phyloP scores from a whole-genome alignment of 2,329 filamentous ascomycete genomes.

The Aspergillus glaucus region DNA sequence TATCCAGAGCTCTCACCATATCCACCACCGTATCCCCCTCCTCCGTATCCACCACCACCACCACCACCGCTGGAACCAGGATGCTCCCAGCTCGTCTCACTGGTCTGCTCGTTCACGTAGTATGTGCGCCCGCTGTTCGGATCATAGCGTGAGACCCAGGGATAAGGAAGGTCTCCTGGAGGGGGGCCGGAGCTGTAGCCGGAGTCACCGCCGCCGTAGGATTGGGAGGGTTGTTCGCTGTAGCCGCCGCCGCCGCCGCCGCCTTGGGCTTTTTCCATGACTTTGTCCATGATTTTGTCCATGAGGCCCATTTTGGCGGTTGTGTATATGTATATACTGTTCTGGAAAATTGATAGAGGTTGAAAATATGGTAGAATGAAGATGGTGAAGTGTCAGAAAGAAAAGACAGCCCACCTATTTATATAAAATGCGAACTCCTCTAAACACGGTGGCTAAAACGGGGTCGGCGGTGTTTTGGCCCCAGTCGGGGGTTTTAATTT shows the following conservation, averaged over 20 bases:
- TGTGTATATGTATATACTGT: background rate
- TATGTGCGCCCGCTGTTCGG: slow-evolving; percentile 35
- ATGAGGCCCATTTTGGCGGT: slow-evolving; percentile 20
- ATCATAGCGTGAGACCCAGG: slow-evolving; percentile 44
- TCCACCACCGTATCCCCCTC: slow-evolving; percentile 14
- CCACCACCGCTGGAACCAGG: slow-evolving; percentile 15
- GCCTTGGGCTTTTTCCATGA: slow-evolving; percentile 11
- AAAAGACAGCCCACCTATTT: background rate
- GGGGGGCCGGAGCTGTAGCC: slow-evolving; percentile 3
- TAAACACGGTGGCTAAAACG: background rate
- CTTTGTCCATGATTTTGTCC: slow-evolving; percentile 22
- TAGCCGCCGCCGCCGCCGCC: background rate
- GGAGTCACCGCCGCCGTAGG: background rate
- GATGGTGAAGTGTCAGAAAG: background rate
- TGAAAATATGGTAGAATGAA: background rate
- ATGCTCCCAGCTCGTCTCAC: slow-evolving; percentile 36
- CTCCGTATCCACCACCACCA: slow-evolving; percentile 15
- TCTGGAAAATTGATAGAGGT: background rate
- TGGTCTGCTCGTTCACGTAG: slow-evolving; percentile 44
- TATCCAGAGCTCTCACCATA: slow-evolving; percentile 3
- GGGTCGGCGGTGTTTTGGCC: too few relatives aligned
- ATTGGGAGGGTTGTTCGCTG: background rate
- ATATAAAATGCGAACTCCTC: background rate
- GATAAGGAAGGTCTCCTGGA: slow-evolving; percentile 23
- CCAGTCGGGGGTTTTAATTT: background rate